Conservation (phyloP, 345 rosid genomes). For the Aegle marmelos region DNA sequence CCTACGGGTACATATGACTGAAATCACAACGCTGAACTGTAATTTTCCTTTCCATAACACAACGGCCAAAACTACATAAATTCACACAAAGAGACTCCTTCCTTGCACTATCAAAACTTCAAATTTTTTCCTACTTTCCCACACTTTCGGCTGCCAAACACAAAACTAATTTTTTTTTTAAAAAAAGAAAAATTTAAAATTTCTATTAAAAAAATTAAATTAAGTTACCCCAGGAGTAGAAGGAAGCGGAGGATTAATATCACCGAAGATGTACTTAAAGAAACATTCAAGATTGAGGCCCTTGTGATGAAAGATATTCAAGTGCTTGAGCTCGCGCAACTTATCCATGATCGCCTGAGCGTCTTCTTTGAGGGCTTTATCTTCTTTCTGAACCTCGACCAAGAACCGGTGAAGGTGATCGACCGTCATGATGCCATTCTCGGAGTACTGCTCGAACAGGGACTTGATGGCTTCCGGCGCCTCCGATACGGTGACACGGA, state of each 20-base stretch:
- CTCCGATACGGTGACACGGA: conserved; percentile 46
- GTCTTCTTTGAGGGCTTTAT: conserved; percentile 46
- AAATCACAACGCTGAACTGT: not conserved
- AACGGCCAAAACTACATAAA: not conserved
- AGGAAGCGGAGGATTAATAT: conserved; percentile 48
- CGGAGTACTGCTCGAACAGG: conserved; percentile 52
- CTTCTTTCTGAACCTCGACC: conserved; percentile 56
- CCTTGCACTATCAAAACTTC: not conserved
- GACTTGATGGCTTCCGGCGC: conserved; percentile 59
- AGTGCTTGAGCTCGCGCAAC: not conserved
- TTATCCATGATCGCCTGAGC: conserved; percentile 55
- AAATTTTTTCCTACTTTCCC: not conserved
- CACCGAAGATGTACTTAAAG: conserved; percentile 57
- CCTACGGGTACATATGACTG: too few species aligned
- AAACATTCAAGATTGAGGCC: conserved; percentile 59
- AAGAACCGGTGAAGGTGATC: conserved; percentile 57
- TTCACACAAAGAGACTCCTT: not conserved
- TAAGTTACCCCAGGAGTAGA: conserved; percentile 41
- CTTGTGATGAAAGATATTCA: conserved; percentile 42
- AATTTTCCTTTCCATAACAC: not conserved
- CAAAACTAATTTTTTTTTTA: not conserved
- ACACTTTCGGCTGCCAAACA: not conserved
- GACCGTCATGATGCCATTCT: conserved; percentile 52
- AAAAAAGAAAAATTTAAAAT: not conserved
- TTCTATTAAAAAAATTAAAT: not conserved